These are phyloP conservation scores for Nyctanthes arbortristis DNA, from an alignment of 257 asterid genomes.

Conservation along the genomic window DNA sequence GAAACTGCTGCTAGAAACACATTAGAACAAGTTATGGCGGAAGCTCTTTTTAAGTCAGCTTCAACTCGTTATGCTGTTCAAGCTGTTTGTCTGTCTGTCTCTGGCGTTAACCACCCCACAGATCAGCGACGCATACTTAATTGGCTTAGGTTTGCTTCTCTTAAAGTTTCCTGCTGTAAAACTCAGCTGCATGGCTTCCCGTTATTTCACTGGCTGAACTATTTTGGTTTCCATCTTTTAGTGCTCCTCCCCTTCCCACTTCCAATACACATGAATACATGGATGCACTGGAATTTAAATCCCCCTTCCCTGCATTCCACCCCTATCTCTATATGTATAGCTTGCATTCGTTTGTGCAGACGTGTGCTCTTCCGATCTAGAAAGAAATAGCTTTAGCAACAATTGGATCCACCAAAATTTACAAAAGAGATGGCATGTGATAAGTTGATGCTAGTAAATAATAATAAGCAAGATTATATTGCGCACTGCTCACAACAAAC, in stretches of 20 bases:
- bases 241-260: background rate
- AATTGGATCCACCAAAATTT: background rate
- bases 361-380: too few relatives aligned
- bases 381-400: background rate
- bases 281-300: background rate
- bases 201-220: background rate
- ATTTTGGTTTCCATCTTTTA: background rate
- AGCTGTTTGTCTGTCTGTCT: conserved; percentile 82
- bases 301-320: too few relatives aligned
- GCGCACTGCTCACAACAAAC: background rate
- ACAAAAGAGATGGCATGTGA: background rate
- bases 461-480: background rate
- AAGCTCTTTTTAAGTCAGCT: conserved; percentile 67
- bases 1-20: conserved; percentile 82
- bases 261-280: background rate
- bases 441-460: background rate
- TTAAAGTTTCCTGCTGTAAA: conserved; percentile 9
- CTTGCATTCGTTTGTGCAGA: too few relatives aligned
- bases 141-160: conserved; percentile 66
- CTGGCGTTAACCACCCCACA: conserved; percentile 79
- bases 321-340: too few relatives aligned
- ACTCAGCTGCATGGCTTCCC: background rate
- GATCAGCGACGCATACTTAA: conserved; percentile 63
- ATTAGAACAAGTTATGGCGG: conserved; percentile 78
- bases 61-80: conserved; percentile 64